Evolutionary conservation across 2,329 filamentous ascomycete species (phyloP), one percentile per base, ranked within the genome.

Genomic region (Erysiphe neolycopersici): DNA sequence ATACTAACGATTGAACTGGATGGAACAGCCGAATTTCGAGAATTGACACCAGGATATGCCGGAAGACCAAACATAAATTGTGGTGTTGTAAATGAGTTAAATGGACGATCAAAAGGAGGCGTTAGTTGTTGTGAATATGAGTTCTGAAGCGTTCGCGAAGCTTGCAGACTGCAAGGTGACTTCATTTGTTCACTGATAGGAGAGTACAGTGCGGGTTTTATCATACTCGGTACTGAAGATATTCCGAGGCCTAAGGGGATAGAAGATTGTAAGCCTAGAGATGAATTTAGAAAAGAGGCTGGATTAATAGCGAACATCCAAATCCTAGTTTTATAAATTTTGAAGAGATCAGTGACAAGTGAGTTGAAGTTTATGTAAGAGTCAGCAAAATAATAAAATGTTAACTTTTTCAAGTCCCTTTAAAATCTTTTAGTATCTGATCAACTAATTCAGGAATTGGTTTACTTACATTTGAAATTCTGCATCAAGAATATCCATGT

Each of bases 271-370:
- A 84, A 64, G 22, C 78, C 78, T 41, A 81, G 65, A 3, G 73
- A 74, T 16, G 80, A 79, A 48, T 76, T 85, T 19, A 80, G 80
- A 59, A 95, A 94, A 0, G 87, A 94, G 5, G 87, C 89, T 8
- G 89, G 89, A 58, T 98, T 98, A 60, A 98, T 92, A 4, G 89
- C 89, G 4, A 87, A 95, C 82, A 98, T 93, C 89, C 89, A 98
- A 54, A 98, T 98, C 52, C 91, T 75, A 18, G 87, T 93, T 65
- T 98, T 98, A 68, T 95, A 98, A 48, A 95, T 87, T 62, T 95
- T 95, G 70, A 95, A 98, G 12, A 98, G 68, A 57, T 98, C 89
- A 0, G 85, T 93, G 43, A 98, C 89, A 14, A 98, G 72, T 2
- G 83, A 82, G 59, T 98, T 98, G 68, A 98, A 98, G 63, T 95